A percentile compares a stretch with the other conserved stretches of the same genome.
Evolutionary conservation across 1,284 basidiomycete species (phyloP).

Genomic region (Trichosporon coremiiforme): DNA sequence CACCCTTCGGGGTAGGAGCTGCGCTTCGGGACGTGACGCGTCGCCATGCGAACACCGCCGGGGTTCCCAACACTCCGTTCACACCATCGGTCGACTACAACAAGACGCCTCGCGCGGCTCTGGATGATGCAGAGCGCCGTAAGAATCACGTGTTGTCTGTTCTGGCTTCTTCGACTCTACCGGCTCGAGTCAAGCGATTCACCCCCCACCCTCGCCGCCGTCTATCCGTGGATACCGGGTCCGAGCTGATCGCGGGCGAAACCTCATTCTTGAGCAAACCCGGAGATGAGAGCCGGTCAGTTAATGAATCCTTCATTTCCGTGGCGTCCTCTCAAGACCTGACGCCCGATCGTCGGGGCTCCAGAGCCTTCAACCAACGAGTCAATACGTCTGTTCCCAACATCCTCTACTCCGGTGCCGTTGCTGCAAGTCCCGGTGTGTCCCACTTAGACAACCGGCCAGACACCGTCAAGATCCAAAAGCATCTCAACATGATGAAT

Average conservation of each 20-base stretch:
- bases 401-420: conserved; percentile 35
- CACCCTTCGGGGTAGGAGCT: conserved; percentile 21
- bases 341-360: conserved; percentile 49
- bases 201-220: conserved; percentile 48
- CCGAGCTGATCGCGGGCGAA: conserved; percentile 42
- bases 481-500: conserved; percentile 56
- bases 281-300: conserved; percentile 16
- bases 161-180: conserved; percentile 39
- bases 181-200: conserved; percentile 36
- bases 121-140: conserved; percentile 45
- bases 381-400: conserved; percentile 52
- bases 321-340: conserved; percentile 54
- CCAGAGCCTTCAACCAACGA: conserved; percentile 33
- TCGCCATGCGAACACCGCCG: conserved; percentile 33
- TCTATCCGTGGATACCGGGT: conserved; percentile 37
- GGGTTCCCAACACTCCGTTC: conserved; percentile 31
- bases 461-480: conserved; percentile 53
- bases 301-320: conserved; percentile 53
- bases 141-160: conserved; percentile 51
- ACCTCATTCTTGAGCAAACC: not conserved
- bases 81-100: conserved; percentile 23
- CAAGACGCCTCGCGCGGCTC: conserved; percentile 42
- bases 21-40: conserved; percentile 41
- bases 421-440: conserved; percentile 26
- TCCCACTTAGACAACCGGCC: conserved; percentile 42